Conservation (phyloP, 2,329 filamentous ascomycete genomes). For the Geosmithia morbida region DNA sequence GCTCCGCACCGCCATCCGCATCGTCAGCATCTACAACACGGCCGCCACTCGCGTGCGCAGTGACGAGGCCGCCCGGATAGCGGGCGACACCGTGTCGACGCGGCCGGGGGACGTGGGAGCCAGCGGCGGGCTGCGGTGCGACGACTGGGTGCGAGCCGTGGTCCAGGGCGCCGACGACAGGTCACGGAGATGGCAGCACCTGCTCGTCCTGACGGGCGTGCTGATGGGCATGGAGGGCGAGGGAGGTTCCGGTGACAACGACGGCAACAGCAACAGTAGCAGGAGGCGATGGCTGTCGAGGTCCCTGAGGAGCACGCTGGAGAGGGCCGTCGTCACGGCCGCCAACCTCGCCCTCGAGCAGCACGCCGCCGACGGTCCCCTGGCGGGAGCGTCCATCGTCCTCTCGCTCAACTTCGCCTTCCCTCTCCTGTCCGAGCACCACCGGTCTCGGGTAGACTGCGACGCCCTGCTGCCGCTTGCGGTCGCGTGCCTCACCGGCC, state of each 20-base stretch:
- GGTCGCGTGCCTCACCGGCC: constrained; percentile 51
- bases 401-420: constrained; percentile 68
- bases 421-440: constrained; percentile 48
- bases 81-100: constrained; percentile 8
- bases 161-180: constrained; percentile 42
- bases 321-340: constrained; percentile 59
- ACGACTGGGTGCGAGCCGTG: constrained; percentile 42
- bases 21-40: constrained; percentile 59
- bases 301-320: constrained; percentile 50
- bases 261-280: too few species aligned
- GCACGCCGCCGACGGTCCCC: constrained; percentile 20
- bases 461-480: constrained; percentile 57
- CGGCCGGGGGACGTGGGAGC: background rate
- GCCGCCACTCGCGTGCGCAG: constrained; percentile 41
- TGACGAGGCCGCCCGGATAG: constrained; percentile 18
- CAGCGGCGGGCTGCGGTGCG: constrained; percentile 28
- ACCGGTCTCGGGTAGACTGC: constrained; percentile 47
- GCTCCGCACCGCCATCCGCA: constrained; percentile 46
- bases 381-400: constrained; percentile 39
- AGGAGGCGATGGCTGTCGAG: constrained; percentile 49
- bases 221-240: constrained; percentile 57
- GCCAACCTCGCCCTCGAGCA: constrained; percentile 59
- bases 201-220: constrained; percentile 66
- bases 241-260: too few species aligned
- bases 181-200: constrained; percentile 64